Evolutionary conservation across 495 filamentous ascomycete species (phyloP).

Genomic region (Podospora conica): DNA sequence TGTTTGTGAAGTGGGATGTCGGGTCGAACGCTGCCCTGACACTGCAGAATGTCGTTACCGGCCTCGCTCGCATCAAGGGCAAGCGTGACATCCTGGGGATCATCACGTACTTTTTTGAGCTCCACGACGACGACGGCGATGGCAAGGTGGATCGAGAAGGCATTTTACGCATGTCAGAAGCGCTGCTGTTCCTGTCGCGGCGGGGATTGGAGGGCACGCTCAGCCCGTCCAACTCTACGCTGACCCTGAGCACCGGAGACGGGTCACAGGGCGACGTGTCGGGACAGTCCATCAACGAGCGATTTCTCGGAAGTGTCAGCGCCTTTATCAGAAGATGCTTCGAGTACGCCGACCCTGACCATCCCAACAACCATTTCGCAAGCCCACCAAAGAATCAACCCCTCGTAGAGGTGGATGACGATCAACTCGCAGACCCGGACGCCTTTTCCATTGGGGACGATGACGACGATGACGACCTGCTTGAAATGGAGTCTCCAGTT

Average conservation of each 20-base stretch:
- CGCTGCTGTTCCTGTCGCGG: slow-evolving; percentile 83
- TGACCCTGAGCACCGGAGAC: slow-evolving; percentile 32
- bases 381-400: slow-evolving; percentile 6
- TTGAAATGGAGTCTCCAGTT: slow-evolving; percentile 45
- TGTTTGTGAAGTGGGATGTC: slow-evolving; percentile 84
- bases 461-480: slow-evolving; percentile 63
- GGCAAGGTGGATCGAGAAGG: slow-evolving; percentile 95
- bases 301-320: slow-evolving; percentile 83
- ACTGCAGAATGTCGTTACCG: slow-evolving; percentile 84
- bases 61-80: slow-evolving; percentile 84
- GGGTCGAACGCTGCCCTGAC: slow-evolving; percentile 68
- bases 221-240: slow-evolving; percentile 42
- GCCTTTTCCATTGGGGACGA: slow-evolving; percentile 75
- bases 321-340: slow-evolving; percentile 95
- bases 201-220: slow-evolving; percentile 72
- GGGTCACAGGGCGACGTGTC: slow-evolving; percentile 29
- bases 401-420: slow-evolving; percentile 23
- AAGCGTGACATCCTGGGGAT: slow-evolving; percentile 92
- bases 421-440: slow-evolving; percentile 38
- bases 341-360: slow-evolving; percentile 95
- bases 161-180: slow-evolving; percentile 90
- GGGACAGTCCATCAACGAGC: slow-evolving; percentile 55
- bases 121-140: slow-evolving; percentile 89
- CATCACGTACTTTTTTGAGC: slow-evolving; percentile 94
- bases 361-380: slow-evolving; percentile 51